Conservation (phyloP, 2,329 filamentous ascomycete genomes). For the Trichoderma gracile region DNA sequence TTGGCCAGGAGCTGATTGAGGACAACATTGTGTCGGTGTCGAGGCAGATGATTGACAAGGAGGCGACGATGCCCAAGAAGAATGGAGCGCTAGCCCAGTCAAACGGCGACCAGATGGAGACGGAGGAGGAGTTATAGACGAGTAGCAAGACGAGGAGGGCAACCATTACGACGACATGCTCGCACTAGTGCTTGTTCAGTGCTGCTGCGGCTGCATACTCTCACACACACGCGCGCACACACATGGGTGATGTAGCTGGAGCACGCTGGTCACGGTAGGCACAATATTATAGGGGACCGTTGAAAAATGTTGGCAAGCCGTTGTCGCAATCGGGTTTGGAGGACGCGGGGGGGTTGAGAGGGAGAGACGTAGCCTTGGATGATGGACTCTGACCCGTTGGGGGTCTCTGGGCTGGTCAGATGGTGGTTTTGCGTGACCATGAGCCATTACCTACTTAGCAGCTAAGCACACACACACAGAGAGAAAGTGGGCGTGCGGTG, state of each 20-base stretch:
- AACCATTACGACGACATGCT: slow-evolving; percentile 7
- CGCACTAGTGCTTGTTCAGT: slow-evolving; percentile 2
- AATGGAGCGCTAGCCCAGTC: slow-evolving; percentile 51
- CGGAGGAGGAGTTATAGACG: slow-evolving; percentile 51
- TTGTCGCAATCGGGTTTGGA: slow-evolving; percentile 35
- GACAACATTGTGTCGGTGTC: slow-evolving; percentile 99
- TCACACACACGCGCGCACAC: not conserved
- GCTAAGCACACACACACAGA: not conserved
- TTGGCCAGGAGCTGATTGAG: slow-evolving; percentile 95
- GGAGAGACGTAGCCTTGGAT: slow-evolving; percentile 31
- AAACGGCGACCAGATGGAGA: slow-evolving; percentile 67
- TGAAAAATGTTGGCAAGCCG: slow-evolving; percentile 33
- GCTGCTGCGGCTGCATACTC: not conserved
- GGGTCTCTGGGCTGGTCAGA: slow-evolving; percentile 16
- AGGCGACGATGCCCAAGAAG: slow-evolving; percentile 85
- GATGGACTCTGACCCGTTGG: slow-evolving; percentile 16
- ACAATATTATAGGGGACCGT: slow-evolving; percentile 32
- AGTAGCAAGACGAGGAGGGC: slow-evolving; percentile 27
- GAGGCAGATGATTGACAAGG: slow-evolving; percentile 99
- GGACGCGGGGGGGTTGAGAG: slow-evolving; percentile 30
- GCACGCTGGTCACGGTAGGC: slow-evolving; percentile 26
- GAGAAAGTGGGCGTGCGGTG: not conserved
- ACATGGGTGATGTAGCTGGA: not conserved
- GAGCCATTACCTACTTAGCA: slow-evolving; percentile 4
- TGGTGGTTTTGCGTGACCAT: slow-evolving; percentile 21